Percentiles rank a stretch among this genome's conserved stretches.
Evolutionary conservation across 164 flowering plant species (phyloP).

Genomic region (Amborella trichopoda): DNA sequence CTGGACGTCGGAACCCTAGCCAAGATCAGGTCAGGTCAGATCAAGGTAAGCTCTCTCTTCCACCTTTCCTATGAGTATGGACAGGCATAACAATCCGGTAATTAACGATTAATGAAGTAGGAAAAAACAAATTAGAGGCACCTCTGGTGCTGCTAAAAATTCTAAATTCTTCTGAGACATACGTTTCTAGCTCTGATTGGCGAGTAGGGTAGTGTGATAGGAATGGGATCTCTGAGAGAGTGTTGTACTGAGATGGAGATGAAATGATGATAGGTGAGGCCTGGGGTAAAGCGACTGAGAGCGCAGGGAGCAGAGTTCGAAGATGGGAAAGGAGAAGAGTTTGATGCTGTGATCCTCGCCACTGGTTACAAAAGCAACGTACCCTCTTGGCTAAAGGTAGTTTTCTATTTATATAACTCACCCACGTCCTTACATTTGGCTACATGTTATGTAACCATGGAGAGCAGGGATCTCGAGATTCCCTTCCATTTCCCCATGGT

Average conservation of each 20-base stretch:
- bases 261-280: conserved; percentile 2
- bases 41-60: conserved; percentile 63
- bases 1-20: conserved; percentile 83
- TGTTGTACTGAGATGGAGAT: background rate
- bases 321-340: conserved; percentile 20
- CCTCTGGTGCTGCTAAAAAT: background rate
- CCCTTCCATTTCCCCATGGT: no score
- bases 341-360: conserved; percentile 31
- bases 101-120: background rate
- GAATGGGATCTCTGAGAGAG: background rate
- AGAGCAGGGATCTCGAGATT: no score
- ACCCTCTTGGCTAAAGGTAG: conserved; percentile 39
- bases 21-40: conserved; percentile 60
- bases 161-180: background rate
- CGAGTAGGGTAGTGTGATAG: background rate
- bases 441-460: no score
- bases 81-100: background rate
- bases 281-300: conserved; percentile 4
- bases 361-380: conserved; percentile 42
- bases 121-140: no score
- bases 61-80: no score
- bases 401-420: no score
- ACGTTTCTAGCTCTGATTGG: background rate
- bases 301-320: conserved; percentile 6
- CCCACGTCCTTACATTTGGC: no score